Evolutionary conservation across 177 flowering plant species (phyloP).

Genomic region (Vitis hybrid): DNA sequence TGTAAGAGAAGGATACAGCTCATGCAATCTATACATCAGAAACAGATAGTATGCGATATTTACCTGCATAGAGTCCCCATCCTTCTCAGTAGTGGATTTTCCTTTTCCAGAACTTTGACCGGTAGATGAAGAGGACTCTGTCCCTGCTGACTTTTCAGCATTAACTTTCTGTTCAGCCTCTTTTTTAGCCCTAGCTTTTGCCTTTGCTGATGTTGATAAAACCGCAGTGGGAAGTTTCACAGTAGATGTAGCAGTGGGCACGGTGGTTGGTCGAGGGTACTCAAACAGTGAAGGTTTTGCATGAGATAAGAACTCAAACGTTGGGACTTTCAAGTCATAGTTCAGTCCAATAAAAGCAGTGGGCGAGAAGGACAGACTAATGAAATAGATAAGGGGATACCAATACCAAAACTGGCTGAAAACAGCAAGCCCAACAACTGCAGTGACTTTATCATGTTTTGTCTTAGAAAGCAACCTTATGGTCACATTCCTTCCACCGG

Average conservation of each 20-base stretch:
- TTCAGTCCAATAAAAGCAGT: constrained; percentile 95
- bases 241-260: constrained; percentile 73
- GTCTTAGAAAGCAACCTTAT: constrained; percentile 88
- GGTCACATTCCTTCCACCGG: constrained; percentile 99
- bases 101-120: constrained; percentile 55
- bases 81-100: constrained; percentile 65
- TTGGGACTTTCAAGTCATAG: constrained; percentile 89
- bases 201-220: constrained; percentile 89
- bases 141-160: constrained; percentile 53
- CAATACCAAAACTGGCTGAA: constrained; percentile 99
- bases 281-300: constrained; percentile 97
- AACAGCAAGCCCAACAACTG: constrained; percentile 95
- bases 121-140: constrained; percentile 51
- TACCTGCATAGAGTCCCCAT: constrained; percentile 96
- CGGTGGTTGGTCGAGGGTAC: constrained; percentile 89
- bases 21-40: background rate
- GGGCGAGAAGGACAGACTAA: constrained; percentile 90
- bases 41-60: background rate
- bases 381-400: constrained; percentile 97
- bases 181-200: constrained; percentile 94
- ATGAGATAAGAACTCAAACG: constrained; percentile 86
- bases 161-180: constrained; percentile 80
- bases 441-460: constrained; percentile 91
- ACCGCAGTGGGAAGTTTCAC: constrained; percentile 94
- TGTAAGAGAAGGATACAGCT: background rate